Base-by-base conservation (phyloP, 2,329 filamentous ascomycete genomes). In the Didymella segeticola region DNA sequence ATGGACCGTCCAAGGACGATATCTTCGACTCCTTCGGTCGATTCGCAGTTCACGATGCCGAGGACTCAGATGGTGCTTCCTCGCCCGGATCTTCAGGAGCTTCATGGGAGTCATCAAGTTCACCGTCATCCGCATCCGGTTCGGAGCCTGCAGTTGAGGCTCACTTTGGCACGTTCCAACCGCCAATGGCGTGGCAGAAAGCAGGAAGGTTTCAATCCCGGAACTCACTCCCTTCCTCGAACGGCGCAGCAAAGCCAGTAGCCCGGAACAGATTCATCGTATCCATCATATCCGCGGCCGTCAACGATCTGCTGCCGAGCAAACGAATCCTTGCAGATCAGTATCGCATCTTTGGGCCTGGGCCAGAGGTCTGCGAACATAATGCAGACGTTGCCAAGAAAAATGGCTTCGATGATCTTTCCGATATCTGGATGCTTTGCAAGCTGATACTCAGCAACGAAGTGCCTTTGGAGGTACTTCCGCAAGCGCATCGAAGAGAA, bases 311-410 rank as follows among this genome's bases (percentile, higher is more conserved):
- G 11, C 77, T 96, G n/a, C 93, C 93, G 0, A 89, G 90, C 2
- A 95, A 92, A 71, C 83, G 83, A 54, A 82, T 86, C 48, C 83
- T 97, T 57, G 95, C 92, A 2, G 79, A 86, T 52, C 85, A 89
- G 61, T 99, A 98, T 74, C 83, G 83, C 20, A 89, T 97, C 12
- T 93, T 95, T 70, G 92, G 92, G 3, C 86, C 92, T 56, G 89
- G 89, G 1, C 84, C 86, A n/a, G 84, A 89, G 30, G 86, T 96
- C 3, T 98, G 93, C 73, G 81, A 84, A 37, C 89, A 96, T 66
- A 99, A 99, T 72, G 90, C 92, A 8, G 77, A 78, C 1, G 86
- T 96, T 38, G 93, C 93, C 8, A 82, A 86, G 61, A 87, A 85
- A 58, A 82, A 89, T 62, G 90, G 88, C 4, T 83, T 86, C 58